These are phyloP conservation scores for Vitis rupestris DNA, from an alignment of 164 flowering plant species.

Conservation along the genomic window DNA sequence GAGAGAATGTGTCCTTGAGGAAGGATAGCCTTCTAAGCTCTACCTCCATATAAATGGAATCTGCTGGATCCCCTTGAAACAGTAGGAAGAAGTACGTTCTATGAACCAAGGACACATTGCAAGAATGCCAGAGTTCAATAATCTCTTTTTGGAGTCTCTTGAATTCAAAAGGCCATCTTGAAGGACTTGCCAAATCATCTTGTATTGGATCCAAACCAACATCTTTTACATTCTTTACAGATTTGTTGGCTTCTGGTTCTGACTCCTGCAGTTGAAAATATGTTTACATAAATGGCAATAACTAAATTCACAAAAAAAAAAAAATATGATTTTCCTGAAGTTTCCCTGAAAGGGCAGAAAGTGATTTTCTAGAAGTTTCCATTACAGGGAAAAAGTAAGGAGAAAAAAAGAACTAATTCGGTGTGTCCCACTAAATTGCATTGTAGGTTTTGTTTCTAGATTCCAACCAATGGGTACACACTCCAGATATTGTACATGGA, in stretches of 20 bases:
- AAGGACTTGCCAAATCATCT: conserved; percentile 27
- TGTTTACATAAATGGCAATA: not conserved
- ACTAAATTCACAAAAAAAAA: not conserved
- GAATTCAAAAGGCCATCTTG: conserved; percentile 53
- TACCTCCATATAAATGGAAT: conserved; percentile 86
- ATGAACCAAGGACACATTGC: conserved; percentile 48
- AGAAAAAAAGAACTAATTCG: not conserved
- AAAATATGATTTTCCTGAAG: not conserved
- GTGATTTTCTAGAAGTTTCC: not conserved
- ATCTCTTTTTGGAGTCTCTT: conserved; percentile 64
- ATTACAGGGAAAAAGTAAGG: not conserved
- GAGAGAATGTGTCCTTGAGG: conserved; percentile 55
- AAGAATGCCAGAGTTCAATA: conserved; percentile 49
- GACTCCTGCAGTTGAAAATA: conserved; percentile 17
- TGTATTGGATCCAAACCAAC: conserved; percentile 37
- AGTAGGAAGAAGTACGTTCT: conserved; percentile 52
- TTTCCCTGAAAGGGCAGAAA: too few relatives aligned
- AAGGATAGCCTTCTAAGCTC: conserved; percentile 74
- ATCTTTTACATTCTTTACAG: conserved; percentile 19
- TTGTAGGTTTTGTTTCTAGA: too few relatives aligned
- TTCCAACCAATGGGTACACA: too few relatives aligned
- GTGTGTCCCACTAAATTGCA: too few relatives aligned
- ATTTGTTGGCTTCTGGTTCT: conserved; percentile 2
- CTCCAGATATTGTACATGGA: too few relatives aligned
- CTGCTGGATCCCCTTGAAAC: conserved; percentile 48